These are phyloP conservation scores for Pulicaria dysenterica DNA, from an alignment of 129 eudicot species.

Conservation along the genomic window DNA sequence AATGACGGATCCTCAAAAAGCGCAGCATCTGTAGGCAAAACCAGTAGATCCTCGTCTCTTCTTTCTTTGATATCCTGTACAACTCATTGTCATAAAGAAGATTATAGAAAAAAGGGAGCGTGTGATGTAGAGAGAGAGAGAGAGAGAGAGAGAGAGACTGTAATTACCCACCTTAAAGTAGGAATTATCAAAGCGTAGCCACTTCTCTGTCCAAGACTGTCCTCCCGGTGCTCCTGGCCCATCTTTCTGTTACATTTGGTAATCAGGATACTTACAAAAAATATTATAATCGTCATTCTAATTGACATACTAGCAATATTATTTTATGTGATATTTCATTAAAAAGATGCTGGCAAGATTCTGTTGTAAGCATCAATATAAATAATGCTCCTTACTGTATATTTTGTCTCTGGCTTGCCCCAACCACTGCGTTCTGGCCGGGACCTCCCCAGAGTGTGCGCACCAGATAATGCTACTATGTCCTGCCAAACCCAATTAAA, in stretches of 20 bases:
- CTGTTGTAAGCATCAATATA: neutral
- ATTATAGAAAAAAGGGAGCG: neutral
- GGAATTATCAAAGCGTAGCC: slow-evolving; percentile 97
- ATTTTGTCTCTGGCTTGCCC: slow-evolving; percentile 98
- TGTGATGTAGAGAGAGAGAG: neutral
- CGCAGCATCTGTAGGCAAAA: slow-evolving; percentile 98
- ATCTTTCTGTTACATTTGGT: slow-evolving; percentile 72
- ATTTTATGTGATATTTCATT: no score
- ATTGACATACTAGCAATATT: no score
- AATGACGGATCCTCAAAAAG: slow-evolving; percentile 91
- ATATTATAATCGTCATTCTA: no score
- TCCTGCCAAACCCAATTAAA: slow-evolving; percentile 50
- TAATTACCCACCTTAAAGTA: slow-evolving; percentile 72
- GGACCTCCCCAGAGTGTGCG: slow-evolving; percentile 96
- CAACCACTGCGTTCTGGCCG: slow-evolving; percentile 99
- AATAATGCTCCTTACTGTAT: slow-evolving; percentile 62
- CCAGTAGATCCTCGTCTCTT: slow-evolving; percentile 88
- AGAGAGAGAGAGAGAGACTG: neutral
- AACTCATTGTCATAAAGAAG: slow-evolving; percentile 12
- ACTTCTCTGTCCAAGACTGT: slow-evolving; percentile 93
- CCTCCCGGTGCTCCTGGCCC: slow-evolving; percentile 99
- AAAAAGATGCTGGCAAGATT: neutral
- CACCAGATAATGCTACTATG: slow-evolving; percentile 97
- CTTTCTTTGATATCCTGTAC: slow-evolving; percentile 85
- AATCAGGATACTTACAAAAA: no score